These are phyloP conservation scores for Hansenula sp. DNA, from an alignment of 1,139 yeast genomes.

Conservation along the genomic window DNA sequence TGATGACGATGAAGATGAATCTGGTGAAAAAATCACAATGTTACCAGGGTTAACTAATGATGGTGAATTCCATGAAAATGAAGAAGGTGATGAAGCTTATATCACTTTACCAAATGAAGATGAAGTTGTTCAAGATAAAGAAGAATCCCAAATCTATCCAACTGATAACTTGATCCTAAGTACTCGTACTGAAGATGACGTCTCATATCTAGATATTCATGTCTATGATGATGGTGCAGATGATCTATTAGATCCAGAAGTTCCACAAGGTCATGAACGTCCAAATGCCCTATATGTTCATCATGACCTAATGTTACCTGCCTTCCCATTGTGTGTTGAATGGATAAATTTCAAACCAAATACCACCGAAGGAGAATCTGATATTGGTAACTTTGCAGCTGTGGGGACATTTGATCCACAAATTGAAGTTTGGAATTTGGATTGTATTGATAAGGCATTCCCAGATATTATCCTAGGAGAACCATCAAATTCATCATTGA, in stretches of 20 bases:
- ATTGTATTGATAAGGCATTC: conserved; percentile 87
- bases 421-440: conserved; percentile 95
- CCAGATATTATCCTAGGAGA: conserved; percentile 93
- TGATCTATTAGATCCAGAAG: conserved; percentile 60
- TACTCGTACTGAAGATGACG: conserved; percentile 94
- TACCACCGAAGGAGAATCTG: conserved; percentile 32
- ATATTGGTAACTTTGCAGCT: conserved; percentile 88
- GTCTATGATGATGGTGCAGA: conserved; percentile 95
- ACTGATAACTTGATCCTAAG: conserved; percentile 88
- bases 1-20: conserved; percentile 58
- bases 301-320: conserved; percentile 95
- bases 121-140: conserved; percentile 68
- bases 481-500: conserved; percentile 46
- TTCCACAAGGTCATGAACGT: conserved; percentile 64
- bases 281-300: conserved; percentile 84
- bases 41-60: conserved; percentile 67
- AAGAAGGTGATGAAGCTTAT: conserved; percentile 69
- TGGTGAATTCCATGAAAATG: conserved; percentile 55
- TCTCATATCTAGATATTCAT: conserved; percentile 88
- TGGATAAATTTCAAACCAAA: conserved; percentile 81
- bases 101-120: conserved; percentile 63
- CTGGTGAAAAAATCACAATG: conserved; percentile 55
- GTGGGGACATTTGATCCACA: conserved; percentile 97
- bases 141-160: conserved; percentile 83
- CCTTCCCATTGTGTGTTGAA: conserved; percentile 95